Percentiles rank a stretch among this genome's conserved stretches.
phyloP scores from a whole-genome alignment of 805 yeast species.

The Pichia californica region DNA sequence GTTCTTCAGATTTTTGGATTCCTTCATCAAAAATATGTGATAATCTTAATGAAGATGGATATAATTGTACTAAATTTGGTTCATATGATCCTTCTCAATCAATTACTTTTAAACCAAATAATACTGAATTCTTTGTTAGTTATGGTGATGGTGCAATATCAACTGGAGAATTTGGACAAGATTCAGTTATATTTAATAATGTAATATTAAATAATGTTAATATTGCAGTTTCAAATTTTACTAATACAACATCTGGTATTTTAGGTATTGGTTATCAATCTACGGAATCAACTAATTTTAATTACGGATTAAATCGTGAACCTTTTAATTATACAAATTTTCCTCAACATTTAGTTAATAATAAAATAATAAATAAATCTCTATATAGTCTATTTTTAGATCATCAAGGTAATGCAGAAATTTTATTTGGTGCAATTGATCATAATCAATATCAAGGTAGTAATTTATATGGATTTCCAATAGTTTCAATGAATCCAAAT shows the following conservation, averaged over 20 bases:
- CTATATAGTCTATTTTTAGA: constrained; percentile 56
- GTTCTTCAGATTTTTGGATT: constrained; percentile 95
- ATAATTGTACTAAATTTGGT: not conserved
- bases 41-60: not conserved
- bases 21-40: constrained; percentile 75
- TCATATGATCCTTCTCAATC: constrained; percentile 23
- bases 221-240: constrained; percentile 64
- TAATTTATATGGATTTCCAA: constrained; percentile 28
- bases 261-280: constrained; percentile 65
- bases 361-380: constrained; percentile 47
- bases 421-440: constrained; percentile 68
- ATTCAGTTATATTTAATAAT: constrained; percentile 46
- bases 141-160: constrained; percentile 44
- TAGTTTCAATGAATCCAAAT: not conserved
- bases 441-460: constrained; percentile 55
- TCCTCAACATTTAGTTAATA: constrained; percentile 51
- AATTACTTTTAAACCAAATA: constrained; percentile 30
- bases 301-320: not conserved
- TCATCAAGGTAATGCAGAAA: constrained; percentile 37
- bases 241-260: constrained; percentile 61
- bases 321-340: constrained; percentile 51
- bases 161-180: constrained; percentile 52
- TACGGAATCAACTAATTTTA: constrained; percentile 50
- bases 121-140: constrained; percentile 33
- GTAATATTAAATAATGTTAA: constrained; percentile 43